These are phyloP conservation scores for Neurospora sp. DNA, from an alignment of 495 filamentous ascomycete genomes.

Conservation along the genomic window DNA sequence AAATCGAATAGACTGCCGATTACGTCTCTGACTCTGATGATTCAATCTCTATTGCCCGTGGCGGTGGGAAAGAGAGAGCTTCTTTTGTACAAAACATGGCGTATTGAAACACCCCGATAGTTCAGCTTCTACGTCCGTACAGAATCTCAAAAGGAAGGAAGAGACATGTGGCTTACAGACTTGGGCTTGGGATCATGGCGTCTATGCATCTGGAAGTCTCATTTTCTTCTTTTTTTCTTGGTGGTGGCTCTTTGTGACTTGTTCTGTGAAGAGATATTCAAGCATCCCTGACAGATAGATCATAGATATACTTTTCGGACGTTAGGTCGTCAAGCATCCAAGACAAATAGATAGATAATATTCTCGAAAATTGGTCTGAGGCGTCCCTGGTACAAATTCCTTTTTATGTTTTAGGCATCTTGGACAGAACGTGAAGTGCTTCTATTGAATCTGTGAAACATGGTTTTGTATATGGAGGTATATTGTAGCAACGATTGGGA, in stretches of 20 bases:
- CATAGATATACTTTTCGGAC: background rate
- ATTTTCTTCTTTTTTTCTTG: background rate
- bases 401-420: no score
- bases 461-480: no score
- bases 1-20: no score
- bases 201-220: background rate
- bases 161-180: background rate
- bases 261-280: background rate
- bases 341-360: no score
- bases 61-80: background rate
- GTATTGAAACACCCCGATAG: background rate
- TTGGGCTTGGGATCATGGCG: background rate
- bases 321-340: no score
- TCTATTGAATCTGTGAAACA: no score
- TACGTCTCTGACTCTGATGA: background rate
- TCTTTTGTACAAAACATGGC: background rate
- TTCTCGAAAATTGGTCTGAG: no score
- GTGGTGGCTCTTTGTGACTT: background rate
- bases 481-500: no score
- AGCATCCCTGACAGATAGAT: background rate
- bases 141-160: background rate
- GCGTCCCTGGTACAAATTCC: no score
- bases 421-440: no score
- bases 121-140: background rate
- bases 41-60: no score